Conservation (phyloP, 2,329 filamentous ascomycete genomes). For the Malbranchea cinnamomea region DNA sequence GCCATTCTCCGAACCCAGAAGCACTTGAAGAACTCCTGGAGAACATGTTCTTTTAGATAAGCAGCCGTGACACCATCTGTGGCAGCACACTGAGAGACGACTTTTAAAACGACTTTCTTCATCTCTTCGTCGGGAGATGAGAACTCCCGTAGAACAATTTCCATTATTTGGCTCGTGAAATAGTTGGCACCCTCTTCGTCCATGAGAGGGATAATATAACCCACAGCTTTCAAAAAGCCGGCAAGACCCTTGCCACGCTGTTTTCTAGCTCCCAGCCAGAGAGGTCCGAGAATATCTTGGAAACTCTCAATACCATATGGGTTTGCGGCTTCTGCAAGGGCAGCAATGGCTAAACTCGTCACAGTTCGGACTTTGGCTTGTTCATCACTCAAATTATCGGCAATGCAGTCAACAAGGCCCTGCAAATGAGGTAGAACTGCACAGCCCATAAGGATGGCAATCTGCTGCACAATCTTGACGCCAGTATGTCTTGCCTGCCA, state of each 20-base stretch:
- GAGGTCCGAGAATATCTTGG: conserved; percentile 88
- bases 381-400: conserved; percentile 89
- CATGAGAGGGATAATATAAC: conserved; percentile 97
- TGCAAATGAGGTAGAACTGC: conserved; percentile 91
- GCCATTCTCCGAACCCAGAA: conserved; percentile 98
- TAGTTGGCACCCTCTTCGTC: conserved; percentile 99
- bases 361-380: conserved; percentile 97
- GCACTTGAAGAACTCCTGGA: conserved; percentile 95
- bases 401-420: conserved; percentile 90
- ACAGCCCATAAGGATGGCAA: conserved; percentile 96
- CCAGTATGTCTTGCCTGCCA: conserved; percentile 97
- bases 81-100: conserved; percentile 86
- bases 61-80: conserved; percentile 89
- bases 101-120: conserved; percentile 98
- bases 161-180: conserved; percentile 98
- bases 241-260: conserved; percentile 93
- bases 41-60: conserved; percentile 87
- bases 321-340: conserved; percentile 87
- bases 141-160: conserved; percentile 90
- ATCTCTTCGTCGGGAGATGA: conserved; percentile 96
- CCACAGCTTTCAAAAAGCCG: conserved; percentile 91
- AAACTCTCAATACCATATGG: conserved; percentile 99
- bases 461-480: conserved; percentile 98
- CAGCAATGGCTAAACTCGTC: conserved; percentile 85
- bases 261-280: conserved; percentile 93